Base-by-base conservation (phyloP, 805 yeast species). In the Isabelozyma pseudorhagii region DNA sequence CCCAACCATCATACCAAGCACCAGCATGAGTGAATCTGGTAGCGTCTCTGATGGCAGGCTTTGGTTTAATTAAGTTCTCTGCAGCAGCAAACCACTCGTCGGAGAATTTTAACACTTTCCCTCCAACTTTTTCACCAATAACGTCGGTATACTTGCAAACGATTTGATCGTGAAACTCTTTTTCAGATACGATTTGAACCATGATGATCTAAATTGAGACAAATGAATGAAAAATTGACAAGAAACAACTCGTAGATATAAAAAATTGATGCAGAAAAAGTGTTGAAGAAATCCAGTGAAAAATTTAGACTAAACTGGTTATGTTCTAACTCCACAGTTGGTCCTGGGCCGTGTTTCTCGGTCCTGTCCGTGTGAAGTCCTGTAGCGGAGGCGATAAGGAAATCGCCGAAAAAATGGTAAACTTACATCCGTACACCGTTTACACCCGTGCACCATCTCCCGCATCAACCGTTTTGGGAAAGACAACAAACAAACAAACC, bases 1-100 rank as follows among this genome's bases (percentile, higher is more conserved):
- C 98, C 98, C 98, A 93, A 18, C 99, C 99, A 58, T 93, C 99
- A 64, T 89, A 93, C 97, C 97, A 93, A 4, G 97, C 97, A 46
- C 98, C 98, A 3, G 92, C 81, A 51, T 80, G 87, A 2, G 85
- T 82, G 67, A 90, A 92, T 59, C 80, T 78, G 28, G 91, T 86
- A 9, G 87, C 85, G 59, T 90, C 96, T 61, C 96, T 76, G 50
- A 89, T 80, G 2, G 97, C 96, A 3, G 85, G 79, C 43, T 77
- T 78, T 38, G 97, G 92, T 62, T 88, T 84, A 65, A 91, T 84
- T 60, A 93, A 77, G 69, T 93, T 93, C 31, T 78, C 81, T 5
- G 98, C 98, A 41, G 83, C 93, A 1, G 97, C 98, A 71, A 93
- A 93, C 94, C 96, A 93, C 70, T 93, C 96, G 64, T 93, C 97